These are phyloP conservation scores for Penicillium subrubescens DNA, from an alignment of 495 filamentous ascomycete species.

Conservation along the genomic window DNA sequence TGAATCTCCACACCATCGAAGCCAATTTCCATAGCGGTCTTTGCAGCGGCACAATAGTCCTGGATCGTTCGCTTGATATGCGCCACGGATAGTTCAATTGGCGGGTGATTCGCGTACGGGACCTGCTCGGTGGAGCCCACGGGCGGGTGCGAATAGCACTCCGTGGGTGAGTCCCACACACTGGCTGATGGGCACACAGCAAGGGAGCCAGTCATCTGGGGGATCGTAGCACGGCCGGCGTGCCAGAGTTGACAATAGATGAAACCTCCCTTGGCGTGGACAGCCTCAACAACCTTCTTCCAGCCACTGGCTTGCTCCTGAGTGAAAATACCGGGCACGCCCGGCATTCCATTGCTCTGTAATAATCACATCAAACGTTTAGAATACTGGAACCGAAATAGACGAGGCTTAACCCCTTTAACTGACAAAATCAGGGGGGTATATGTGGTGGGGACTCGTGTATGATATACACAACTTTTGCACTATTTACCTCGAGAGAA, in stretches of 20 bases:
- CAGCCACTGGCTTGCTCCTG: slow-evolving; percentile 50
- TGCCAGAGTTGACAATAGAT: slow-evolving; percentile 60
- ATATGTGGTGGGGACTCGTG: not conserved
- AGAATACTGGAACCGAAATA: not conserved
- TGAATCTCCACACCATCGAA: slow-evolving; percentile 61
- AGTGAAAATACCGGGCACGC: slow-evolving; percentile 53
- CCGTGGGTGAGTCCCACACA: slow-evolving; percentile 43
- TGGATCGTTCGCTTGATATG: slow-evolving; percentile 45
- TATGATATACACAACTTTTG: not conserved
- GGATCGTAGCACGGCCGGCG: slow-evolving; percentile 51
- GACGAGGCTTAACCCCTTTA: not conserved
- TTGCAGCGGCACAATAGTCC: slow-evolving; percentile 59
- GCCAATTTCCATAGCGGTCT: slow-evolving; percentile 63
- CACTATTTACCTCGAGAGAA: slow-evolving; percentile 40
- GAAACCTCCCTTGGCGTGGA: slow-evolving; percentile 53
- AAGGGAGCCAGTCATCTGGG: slow-evolving; percentile 44
- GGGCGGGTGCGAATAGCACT: slow-evolving; percentile 39
- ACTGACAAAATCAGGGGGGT: not conserved
- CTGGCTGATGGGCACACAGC: slow-evolving; percentile 42
- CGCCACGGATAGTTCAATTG: slow-evolving; percentile 45
- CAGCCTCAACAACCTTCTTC: slow-evolving; percentile 53
- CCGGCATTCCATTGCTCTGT: slow-evolving; percentile 48
- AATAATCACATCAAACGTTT: not conserved
- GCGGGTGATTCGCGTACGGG: slow-evolving; percentile 48
- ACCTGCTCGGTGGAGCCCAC: slow-evolving; percentile 38